Evolutionary conservation across 495 filamentous ascomycete genomes (phyloP).

Genomic region (Stereocaulon alpinum): DNA sequence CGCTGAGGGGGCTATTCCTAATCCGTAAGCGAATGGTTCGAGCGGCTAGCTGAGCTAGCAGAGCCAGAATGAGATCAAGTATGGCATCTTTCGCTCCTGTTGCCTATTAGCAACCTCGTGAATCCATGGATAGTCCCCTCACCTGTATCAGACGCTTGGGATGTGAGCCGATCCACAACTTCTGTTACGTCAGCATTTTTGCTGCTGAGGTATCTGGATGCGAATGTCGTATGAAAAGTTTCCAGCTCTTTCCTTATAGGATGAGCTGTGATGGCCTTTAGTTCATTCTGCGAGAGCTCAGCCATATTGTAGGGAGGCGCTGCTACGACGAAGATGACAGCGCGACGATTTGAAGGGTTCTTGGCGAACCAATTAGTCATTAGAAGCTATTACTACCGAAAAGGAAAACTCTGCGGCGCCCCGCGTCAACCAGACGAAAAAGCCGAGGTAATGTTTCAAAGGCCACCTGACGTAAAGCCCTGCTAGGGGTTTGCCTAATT

Average conservation of each 20-base stretch:
- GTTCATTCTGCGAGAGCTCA: too few species aligned
- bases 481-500: background rate
- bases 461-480: too few species aligned
- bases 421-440: too few species aligned
- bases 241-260: too few species aligned
- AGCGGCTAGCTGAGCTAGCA: slow-evolving; percentile 24
- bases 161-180: slow-evolving; percentile 10
- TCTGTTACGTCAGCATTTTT: slow-evolving; percentile 14
- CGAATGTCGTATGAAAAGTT: slow-evolving; percentile 26
- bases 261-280: too few species aligned
- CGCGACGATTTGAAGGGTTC: too few species aligned
- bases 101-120: slow-evolving; percentile 7
- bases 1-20: background rate
- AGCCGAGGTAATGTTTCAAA: too few species aligned
- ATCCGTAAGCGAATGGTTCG: slow-evolving; percentile 20
- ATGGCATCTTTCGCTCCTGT: slow-evolving; percentile 18
- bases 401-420: too few species aligned
- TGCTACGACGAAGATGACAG: too few species aligned
- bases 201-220: slow-evolving; percentile 22
- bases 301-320: too few species aligned
- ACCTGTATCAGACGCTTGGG: slow-evolving; percentile 19
- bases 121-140: background rate
- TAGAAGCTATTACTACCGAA: too few species aligned
- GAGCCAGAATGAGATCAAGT: slow-evolving; percentile 18
- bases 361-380: too few species aligned